Evolutionary conservation across 352 stramenopile genomes (phyloP), one percentile per base, ranked within the genome.

Genomic region (Globisporangium yorkense): DNA sequence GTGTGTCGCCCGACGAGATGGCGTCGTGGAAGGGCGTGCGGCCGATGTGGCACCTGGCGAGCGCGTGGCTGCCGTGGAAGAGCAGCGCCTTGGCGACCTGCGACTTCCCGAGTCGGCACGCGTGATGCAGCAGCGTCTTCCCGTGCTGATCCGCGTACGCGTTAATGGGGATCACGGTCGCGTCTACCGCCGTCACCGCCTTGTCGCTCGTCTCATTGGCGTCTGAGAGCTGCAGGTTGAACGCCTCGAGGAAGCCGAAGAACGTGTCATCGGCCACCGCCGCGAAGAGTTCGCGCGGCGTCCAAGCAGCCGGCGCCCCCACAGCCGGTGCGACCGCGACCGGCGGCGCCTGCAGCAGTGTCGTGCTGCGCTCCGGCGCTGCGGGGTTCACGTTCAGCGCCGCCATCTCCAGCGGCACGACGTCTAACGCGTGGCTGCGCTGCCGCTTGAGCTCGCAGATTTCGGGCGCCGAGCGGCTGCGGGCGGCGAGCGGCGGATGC

Each of bases 71-170:
- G 20, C 74, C 77, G 51, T 88, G 72, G 57, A 75, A 88, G 6
- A 90, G 49, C 35, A 90, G 52, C 52, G 64, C 75, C 43, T 80
- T 81, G 35, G 79, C 67, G 15, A 84, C 65, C 15, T 88, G 68
- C 0, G 80, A 21, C n/a, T 80, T 77, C 3, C 70, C 77, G 15
- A 60, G 68, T 18, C 75, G 69, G 31, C 77, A 88, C 3, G 80
- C 80, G 15, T 88, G 75, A 54, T 90, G 80, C 48, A 90, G 66
- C 50, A 90, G 56, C 31, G 80, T 86, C 64, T 75, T 87, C 47
- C 70, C 70, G 12, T 81, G 71, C 2, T 67, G 56, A 43, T 89
- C 77, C 4, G 73, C 65, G 54, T 75, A 87, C 16, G 47, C 62
- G 20, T 79, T 74, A 1, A 85, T 57, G 7, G 50, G 43, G 20